A percentile compares a stretch with the other conserved stretches of the same genome.
These are phyloP conservation scores for Starmera stellimalicola DNA, from an alignment of 1,139 yeast genomes.

Conservation along the genomic window DNA sequence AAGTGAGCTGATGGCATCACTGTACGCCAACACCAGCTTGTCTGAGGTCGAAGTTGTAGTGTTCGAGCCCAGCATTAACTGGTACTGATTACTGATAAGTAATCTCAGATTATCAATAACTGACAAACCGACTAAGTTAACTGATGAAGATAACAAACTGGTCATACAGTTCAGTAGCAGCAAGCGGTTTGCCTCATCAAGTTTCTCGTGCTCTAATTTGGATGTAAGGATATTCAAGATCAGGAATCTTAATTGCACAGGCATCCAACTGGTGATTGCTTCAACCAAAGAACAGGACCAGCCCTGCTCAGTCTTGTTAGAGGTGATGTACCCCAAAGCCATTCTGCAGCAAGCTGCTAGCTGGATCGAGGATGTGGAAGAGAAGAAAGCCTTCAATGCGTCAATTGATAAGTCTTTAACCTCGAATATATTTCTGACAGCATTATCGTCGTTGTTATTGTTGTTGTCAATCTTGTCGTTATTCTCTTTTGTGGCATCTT, in stretches of 20 bases:
- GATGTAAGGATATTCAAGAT: constrained; percentile 39
- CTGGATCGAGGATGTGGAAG: constrained; percentile 41
- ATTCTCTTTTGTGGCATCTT: constrained; percentile 5
- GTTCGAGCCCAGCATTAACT: constrained; percentile 7
- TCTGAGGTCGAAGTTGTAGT: constrained; percentile 1
- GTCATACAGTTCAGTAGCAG: constrained; percentile 47
- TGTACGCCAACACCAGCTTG: constrained; percentile 20
- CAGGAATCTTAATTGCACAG: constrained; percentile 78
- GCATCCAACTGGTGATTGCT: constrained; percentile 68
- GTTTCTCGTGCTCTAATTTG: constrained; percentile 16
- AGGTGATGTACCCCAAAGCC: constrained; percentile 30
- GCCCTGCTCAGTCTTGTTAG: constrained; percentile 14
- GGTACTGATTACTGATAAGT: constrained; percentile 49
- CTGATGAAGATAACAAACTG: constrained; percentile 65
- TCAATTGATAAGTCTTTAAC: constrained; percentile 27
- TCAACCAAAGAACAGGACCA: constrained; percentile 58
- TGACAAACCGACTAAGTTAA: constrained; percentile 81
- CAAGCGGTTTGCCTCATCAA: constrained; percentile 25
- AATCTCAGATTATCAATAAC: constrained; percentile 73
- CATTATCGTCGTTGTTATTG: constrained; percentile 1
- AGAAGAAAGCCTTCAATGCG: constrained; percentile 40
- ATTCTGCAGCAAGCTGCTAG: constrained; percentile 37
- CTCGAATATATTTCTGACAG: constrained; percentile 12
- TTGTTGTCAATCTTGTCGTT: neutral
- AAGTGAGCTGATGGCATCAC: constrained; percentile 47